Conservation (phyloP, 1,284 basidiomycete genomes). For the Bjerkandera adusta region DNA sequence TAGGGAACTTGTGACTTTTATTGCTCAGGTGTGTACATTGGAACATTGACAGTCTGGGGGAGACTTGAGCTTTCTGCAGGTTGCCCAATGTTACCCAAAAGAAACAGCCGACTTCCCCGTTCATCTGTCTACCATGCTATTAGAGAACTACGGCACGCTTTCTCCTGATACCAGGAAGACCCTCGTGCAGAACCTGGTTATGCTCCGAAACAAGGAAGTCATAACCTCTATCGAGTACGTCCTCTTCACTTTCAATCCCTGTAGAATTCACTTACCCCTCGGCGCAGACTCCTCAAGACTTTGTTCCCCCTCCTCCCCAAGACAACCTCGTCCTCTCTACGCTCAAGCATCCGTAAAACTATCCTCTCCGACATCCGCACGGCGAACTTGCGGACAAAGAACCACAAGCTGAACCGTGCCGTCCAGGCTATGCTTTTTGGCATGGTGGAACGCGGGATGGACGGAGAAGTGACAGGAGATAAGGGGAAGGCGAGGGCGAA, state of each 20-base stretch:
- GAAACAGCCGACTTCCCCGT: constrained; percentile 82
- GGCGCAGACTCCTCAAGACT: constrained; percentile 79
- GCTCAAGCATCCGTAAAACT: constrained; percentile 88
- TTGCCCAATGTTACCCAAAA: constrained; percentile 86
- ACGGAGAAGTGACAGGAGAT: constrained; percentile 75
- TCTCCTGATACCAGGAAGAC: constrained; percentile 79
- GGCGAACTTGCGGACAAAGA: constrained; percentile 87
- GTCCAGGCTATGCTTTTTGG: constrained; percentile 96
- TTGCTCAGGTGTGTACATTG: constrained; percentile 72
- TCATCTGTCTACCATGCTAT: constrained; percentile 74
- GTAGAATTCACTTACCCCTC: constrained; percentile 5
- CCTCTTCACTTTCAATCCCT: constrained; percentile 7
- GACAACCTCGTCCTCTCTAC: constrained; percentile 82
- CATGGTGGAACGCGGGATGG: constrained; percentile 93
- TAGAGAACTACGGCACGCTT: constrained; percentile 72
- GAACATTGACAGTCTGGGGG: too few species aligned
- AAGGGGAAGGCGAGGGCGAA: constrained; percentile 68
- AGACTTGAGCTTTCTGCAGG: constrained; percentile 41
- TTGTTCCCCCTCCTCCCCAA: constrained; percentile 93
- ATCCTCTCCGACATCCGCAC: constrained; percentile 95
- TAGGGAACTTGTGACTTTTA: constrained; percentile 83
- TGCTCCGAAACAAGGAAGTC: constrained; percentile 91
- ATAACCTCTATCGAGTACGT: constrained; percentile 90
- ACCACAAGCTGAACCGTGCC: constrained; percentile 94
- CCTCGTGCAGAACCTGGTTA: constrained; percentile 87